These are phyloP conservation scores for Ephemerocybe angulata DNA, from an alignment of 768 basidiomycete genomes.

Conservation along the genomic window DNA sequence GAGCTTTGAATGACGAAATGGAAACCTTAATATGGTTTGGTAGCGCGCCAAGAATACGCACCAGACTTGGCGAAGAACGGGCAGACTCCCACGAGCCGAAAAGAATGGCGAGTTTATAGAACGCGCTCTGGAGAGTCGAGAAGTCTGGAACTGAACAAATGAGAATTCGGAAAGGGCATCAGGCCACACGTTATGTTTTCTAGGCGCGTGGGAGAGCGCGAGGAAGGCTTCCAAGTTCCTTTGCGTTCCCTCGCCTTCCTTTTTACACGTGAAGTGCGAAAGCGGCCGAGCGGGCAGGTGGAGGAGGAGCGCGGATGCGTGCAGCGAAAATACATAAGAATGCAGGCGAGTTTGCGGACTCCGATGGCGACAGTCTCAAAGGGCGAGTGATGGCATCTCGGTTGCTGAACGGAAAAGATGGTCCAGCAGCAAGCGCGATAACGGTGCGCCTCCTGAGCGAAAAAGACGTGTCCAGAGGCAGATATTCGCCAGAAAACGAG, in stretches of 20 bases:
- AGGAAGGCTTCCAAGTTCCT: background rate
- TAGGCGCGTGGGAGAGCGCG: background rate
- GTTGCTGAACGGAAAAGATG: constrained; percentile 30
- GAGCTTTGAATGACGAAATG: too few species aligned
- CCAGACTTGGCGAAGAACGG: background rate
- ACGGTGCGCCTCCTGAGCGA: constrained; percentile 13
- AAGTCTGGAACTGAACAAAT: background rate
- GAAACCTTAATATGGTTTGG: too few species aligned
- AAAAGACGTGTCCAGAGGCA: background rate
- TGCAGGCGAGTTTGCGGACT: too few species aligned
- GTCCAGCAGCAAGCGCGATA: constrained; percentile 22
- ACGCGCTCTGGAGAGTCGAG: background rate
- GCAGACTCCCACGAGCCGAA: background rate
- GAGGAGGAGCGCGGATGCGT: background rate
- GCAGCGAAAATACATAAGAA: too few species aligned
- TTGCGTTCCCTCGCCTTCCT: background rate
- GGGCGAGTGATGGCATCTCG: constrained; percentile 34
- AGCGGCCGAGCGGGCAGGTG: background rate
- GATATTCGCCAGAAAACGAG: too few species aligned
- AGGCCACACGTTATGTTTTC: constrained; percentile 9
- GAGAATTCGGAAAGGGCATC: background rate
- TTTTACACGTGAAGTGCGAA: background rate
- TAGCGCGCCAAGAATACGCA: background rate
- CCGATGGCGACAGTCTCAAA: constrained; percentile 1
- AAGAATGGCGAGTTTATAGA: background rate